A percentile compares a stretch with the other conserved stretches of the same genome.
These are phyloP conservation scores for Cyclotella atomus DNA, from an alignment of 108 stramenopile species.

Conservation along the genomic window DNA sequence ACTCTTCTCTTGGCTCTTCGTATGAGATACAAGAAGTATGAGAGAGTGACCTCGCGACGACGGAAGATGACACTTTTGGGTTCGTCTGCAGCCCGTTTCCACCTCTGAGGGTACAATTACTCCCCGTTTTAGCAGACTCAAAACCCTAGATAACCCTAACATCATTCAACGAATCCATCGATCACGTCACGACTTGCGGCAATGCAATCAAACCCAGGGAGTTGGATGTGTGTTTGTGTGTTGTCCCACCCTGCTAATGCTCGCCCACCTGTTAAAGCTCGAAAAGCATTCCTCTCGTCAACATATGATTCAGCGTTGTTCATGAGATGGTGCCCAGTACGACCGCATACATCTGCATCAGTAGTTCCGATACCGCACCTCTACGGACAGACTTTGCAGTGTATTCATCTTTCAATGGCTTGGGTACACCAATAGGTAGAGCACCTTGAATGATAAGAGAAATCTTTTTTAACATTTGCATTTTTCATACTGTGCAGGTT, in stretches of 20 bases:
- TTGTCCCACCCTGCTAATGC: background rate
- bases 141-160: too few species aligned
- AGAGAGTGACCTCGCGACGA: too few species aligned
- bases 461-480: background rate
- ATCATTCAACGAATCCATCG: background rate
- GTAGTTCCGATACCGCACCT: background rate
- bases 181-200: background rate
- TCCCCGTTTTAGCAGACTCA: too few species aligned
- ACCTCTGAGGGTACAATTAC: too few species aligned
- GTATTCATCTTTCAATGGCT: background rate
- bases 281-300: background rate
- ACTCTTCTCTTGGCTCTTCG: too few species aligned
- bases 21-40: too few species aligned
- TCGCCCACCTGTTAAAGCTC: background rate
- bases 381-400: background rate
- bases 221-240: background rate
- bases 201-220: background rate
- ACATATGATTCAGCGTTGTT: background rate
- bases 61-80: too few species aligned
- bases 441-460: background rate
- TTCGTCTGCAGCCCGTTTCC: too few species aligned
- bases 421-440: background rate
- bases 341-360: background rate
- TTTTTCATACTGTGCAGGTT: background rate
- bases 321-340: background rate